phyloP scores from a whole-genome alignment of 177 flowering plant species.

The Vitis hybrid region DNA sequence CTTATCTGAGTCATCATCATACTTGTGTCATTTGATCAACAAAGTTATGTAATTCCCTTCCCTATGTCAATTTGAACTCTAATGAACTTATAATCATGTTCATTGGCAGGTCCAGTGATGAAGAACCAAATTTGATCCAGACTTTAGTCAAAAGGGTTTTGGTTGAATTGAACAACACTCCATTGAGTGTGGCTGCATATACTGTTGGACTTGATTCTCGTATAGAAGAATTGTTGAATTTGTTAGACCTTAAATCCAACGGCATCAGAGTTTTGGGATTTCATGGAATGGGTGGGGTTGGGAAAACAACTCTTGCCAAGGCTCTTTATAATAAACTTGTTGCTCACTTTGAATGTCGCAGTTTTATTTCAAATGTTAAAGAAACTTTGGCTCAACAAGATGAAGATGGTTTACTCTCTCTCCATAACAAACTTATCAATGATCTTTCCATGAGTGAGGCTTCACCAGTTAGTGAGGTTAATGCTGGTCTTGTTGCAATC shows the following conservation, averaged over 20 bases:
- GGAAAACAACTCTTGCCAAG: slow-evolving; percentile 57
- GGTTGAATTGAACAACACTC: slow-evolving; percentile 32
- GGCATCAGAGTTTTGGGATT: slow-evolving; percentile 28
- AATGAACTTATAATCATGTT: not conserved
- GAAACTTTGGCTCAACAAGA: slow-evolving; percentile 13
- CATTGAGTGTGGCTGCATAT: slow-evolving; percentile 29
- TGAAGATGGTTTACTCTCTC: slow-evolving; percentile 16
- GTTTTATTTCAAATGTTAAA: slow-evolving; percentile 39
- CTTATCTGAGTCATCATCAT: no score
- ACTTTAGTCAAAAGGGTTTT: slow-evolving; percentile 28
- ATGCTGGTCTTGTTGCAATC: slow-evolving; percentile 8
- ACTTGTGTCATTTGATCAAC: no score
- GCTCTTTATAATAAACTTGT: slow-evolving; percentile 37
- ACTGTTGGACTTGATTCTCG: slow-evolving; percentile 33
- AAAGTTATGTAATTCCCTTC: no score
- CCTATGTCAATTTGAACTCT: no score
- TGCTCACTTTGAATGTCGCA: slow-evolving; percentile 21
- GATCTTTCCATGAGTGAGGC: slow-evolving; percentile 18
- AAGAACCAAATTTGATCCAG: slow-evolving; percentile 22
- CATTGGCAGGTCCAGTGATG: slow-evolving; percentile 8
- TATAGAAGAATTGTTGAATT: slow-evolving; percentile 18
- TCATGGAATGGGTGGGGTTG: slow-evolving; percentile 50
- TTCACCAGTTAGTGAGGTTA: not conserved
- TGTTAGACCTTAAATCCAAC: slow-evolving; percentile 24
- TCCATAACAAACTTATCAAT: slow-evolving; percentile 28